Evolutionary conservation across 352 stramenopile genomes (phyloP).

Genomic region (Salisapilia sapeloensis): DNA sequence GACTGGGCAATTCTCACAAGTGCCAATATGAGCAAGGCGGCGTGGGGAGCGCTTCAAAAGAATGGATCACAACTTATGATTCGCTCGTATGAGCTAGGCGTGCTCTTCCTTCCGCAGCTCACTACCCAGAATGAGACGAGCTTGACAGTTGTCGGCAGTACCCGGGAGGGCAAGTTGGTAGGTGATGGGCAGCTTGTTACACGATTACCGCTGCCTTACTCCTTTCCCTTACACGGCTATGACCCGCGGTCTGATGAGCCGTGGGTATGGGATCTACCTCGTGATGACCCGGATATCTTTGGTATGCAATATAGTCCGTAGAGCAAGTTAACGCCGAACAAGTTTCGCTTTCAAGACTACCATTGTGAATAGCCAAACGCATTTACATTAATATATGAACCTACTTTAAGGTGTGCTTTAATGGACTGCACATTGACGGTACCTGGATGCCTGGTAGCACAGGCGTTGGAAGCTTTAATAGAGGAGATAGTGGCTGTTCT

Average conservation of each 20-base stretch:
- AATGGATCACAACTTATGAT: constrained; percentile 67
- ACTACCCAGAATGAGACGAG: constrained; percentile 1
- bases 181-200: constrained; percentile 1
- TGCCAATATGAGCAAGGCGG: constrained; percentile 69
- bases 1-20: constrained; percentile 71
- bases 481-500: no score
- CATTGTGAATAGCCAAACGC: no score
- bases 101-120: constrained; percentile 43
- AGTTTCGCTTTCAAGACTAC: no score
- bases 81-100: constrained; percentile 62
- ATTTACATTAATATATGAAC: no score
- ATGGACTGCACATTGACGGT: no score
- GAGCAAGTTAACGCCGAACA: no score
- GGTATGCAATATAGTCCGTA: no score
- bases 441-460: no score
- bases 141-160: constrained; percentile 19
- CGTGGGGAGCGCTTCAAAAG: constrained; percentile 61
- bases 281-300: constrained; percentile 47
- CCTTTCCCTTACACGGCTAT: constrained; percentile 51
- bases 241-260: constrained; percentile 50
- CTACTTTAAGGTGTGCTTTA: no score
- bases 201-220: constrained; percentile 41
- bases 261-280: constrained; percentile 65
- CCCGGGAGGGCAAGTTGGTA: not conserved
- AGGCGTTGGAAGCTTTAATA: no score